Base-by-base conservation (phyloP, 2,329 filamentous ascomycete species). In the Colletotrichum lentis region DNA sequence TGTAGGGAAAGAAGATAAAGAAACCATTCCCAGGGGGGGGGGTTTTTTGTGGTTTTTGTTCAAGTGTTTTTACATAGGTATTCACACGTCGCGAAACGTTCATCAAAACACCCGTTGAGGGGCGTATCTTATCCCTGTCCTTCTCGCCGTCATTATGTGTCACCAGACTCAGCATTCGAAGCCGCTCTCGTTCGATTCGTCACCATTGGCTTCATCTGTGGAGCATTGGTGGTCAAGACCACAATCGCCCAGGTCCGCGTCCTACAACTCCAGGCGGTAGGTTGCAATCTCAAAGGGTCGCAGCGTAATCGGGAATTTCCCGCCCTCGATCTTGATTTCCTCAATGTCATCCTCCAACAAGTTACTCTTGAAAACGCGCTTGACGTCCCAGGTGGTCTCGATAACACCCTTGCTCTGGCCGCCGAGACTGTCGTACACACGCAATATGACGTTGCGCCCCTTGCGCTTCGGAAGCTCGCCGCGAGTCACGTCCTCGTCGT, bases 341-440 rank as follows among this genome's bases (percentile, higher is more conserved):
- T 93, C 90, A 63, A 89, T 79, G 73, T 97, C 91, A 77, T 99
- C 96, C 77, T 99, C 96, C 39, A 99, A 81, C 70, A 96, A 78
- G 79, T 97, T 98, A 49, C 89, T 90, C 85, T 93, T 97, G 80
- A 85, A 90, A 39, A 91, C 93, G 73, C 87, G 89, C 82, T 90
- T 90, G 35, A 97, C 88, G 31, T 88, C 82, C 77, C 95, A 86
- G 10, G 80, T 84, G 56, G 91, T 91, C 52, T 84, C 80, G 73
- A 97, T 88, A 1, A 83, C 87, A 2, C 91, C 94, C 70, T 89
- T 88, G 70, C 88, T 89, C 74, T 88, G 90, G 0, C 96, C 96
- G 53, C 96, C 96, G 49, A 98, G 81, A 69, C 91, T 91, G 77
- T 99, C 96, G 76, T 96, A 99, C 22, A 97, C 84, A 1, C 96